Base-by-base conservation (phyloP, 768 basidiomycete genomes). In the Termitomyces sp. region DNA sequence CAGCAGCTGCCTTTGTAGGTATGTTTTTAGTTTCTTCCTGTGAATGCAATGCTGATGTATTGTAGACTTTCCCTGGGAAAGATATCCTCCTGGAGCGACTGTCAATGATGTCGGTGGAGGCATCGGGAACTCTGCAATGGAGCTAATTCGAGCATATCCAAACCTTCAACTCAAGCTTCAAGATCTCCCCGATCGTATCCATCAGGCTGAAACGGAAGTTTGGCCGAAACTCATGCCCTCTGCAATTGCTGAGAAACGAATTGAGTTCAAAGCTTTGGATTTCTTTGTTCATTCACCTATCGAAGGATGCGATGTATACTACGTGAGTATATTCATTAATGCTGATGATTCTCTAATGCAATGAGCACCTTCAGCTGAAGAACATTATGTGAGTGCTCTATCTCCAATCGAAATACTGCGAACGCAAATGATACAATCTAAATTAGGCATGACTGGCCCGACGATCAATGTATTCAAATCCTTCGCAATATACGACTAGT, bases 41-140 rank as follows among this genome's bases (percentile, higher is more conserved):
- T 38, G 11, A 23, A 11, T 30, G 45, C 0, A 31, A 23, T n/a
- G 38, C 17, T 30, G 44, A 15, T 0, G 19, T 49, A 7, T 33
- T 35, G 26, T 43, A 76, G 75, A 63, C 0, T 75, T 67, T 50
- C 67, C 71, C 7, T 78, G 75, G 76, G 63, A 60, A 0, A 44
- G 62, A n/a, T 60, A 74, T 5, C 56, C 64, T 14, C 9, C 38
- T 4, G 68, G 65, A 12, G 61, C 70, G 3, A 61, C 63, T 3
- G 64, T 78, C 17, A 73, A 73, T 51, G 76, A 78, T 62, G 66
- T 78, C 12, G 76, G 73, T 14, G 72, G 75, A 6, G 71, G 73
- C 6, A 66, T 71, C 43, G 77, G 78, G 1, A 62, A 68, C 44
- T 62, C 69, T 17, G 63, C 70, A 1, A 64, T 78, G 42, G 57